Evolutionary conservation across 2,329 filamentous ascomycete species (phyloP).

Genomic region (Dothideomycetes sp.): DNA sequence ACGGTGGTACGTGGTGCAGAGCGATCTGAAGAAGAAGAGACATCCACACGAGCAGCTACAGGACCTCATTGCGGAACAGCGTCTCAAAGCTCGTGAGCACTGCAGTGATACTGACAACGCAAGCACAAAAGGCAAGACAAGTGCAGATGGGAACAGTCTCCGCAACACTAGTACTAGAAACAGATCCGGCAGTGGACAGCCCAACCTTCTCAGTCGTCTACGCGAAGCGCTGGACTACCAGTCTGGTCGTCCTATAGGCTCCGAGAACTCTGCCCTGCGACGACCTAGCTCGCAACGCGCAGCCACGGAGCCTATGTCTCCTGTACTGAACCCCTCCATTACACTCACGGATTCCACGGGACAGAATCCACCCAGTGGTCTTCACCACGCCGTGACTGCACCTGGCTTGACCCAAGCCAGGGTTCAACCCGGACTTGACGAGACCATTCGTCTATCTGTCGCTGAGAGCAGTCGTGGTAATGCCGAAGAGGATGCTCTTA

Average conservation of each 20-base stretch:
- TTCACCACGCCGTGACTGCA: neutral
- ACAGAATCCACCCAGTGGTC: too few relatives aligned
- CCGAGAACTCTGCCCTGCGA: neutral
- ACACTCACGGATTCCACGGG: neutral
- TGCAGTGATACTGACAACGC: neutral
- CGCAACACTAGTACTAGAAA: slow-evolving; percentile 1
- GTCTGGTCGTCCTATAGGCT: neutral
- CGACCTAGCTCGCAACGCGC: slow-evolving; percentile 1
- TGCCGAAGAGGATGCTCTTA: slow-evolving; percentile 53
- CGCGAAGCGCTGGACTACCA: neutral
- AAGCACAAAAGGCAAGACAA: too few relatives aligned
- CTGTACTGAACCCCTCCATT: neutral
- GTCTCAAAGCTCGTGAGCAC: slow-evolving; percentile 16
- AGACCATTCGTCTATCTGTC: slow-evolving; percentile 57
- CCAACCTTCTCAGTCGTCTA: slow-evolving; percentile 2
- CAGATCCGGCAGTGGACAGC: too few relatives aligned
- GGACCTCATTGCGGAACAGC: slow-evolving; percentile 27
- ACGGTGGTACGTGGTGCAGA: slow-evolving; percentile 52
- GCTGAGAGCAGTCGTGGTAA: slow-evolving; percentile 60
- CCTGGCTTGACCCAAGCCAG: too few relatives aligned
- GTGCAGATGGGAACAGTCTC: neutral
- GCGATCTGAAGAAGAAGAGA: slow-evolving; percentile 47
- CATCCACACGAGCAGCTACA: slow-evolving; percentile 46
- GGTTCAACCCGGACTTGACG: slow-evolving; percentile 26
- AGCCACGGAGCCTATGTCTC: neutral